A percentile compares a stretch with the other conserved stretches of the same genome.
Conservation (phyloP, 176 grass and related monocot genomes). For the Panicum miliaceum region DNA sequence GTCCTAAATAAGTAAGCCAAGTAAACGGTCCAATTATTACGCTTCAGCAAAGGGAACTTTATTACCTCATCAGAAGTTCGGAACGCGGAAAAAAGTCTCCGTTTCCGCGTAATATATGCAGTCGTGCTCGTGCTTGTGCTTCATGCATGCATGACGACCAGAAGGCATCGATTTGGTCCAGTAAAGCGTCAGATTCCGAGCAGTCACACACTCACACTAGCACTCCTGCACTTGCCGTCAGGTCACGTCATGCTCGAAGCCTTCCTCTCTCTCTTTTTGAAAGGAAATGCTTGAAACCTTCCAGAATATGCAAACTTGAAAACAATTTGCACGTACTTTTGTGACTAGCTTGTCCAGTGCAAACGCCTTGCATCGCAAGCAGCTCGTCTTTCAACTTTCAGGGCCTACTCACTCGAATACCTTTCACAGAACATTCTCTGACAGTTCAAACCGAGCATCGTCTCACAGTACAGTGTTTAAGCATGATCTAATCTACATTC, state of each 20-base stretch:
- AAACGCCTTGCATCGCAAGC: background rate
- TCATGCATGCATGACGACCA: constrained; percentile 10
- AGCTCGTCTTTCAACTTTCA: background rate
- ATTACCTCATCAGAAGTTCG: too few relatives aligned
- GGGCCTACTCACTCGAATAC: too few relatives aligned
- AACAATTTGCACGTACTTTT: background rate
- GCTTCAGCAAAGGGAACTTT: background rate
- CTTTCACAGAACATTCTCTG: constrained; percentile 29
- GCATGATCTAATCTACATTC: background rate
- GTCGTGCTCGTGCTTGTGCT: background rate
- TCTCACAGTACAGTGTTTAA: background rate
- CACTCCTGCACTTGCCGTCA: background rate
- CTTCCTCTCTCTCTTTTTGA: too few relatives aligned
- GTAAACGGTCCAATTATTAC: background rate
- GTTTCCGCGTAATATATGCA: background rate
- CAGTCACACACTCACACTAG: background rate
- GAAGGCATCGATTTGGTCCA: background rate
- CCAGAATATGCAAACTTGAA: background rate
- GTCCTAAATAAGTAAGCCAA: background rate
- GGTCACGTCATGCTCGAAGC: background rate
- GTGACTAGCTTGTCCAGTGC: background rate
- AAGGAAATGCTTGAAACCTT: background rate
- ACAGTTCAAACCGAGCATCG: background rate
- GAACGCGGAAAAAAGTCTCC: background rate
- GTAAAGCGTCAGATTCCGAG: background rate